These are phyloP conservation scores for Vigna trinervia DNA, from an alignment of 306 rosid species.

Conservation along the genomic window DNA sequence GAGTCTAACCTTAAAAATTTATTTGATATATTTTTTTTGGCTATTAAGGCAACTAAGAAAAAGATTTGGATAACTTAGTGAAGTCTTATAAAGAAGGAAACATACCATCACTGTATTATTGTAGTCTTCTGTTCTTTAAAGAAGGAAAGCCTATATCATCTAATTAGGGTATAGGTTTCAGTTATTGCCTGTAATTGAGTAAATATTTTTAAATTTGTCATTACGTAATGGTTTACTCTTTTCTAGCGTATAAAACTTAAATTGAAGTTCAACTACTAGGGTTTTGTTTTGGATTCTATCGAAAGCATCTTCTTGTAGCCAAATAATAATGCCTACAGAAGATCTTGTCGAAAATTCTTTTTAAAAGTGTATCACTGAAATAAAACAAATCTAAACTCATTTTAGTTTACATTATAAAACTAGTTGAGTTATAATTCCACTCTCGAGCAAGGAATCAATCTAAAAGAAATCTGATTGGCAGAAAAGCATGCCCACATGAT, in stretches of 20 bases:
- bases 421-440: neutral
- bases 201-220: too few species aligned
- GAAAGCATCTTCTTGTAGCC: slow-evolving; percentile 3
- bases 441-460: slow-evolving; percentile 39
- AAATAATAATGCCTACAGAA: neutral
- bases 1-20: too few species aligned
- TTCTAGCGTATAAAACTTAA: neutral
- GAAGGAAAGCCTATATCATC: too few species aligned
- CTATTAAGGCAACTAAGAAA: too few species aligned
- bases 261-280: neutral
- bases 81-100: too few species aligned
- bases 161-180: too few species aligned
- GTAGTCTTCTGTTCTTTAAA: too few species aligned
- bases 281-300: neutral
- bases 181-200: too few species aligned
- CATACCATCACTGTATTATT: too few species aligned
- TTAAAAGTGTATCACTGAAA: neutral
- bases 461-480: slow-evolving; percentile 45
- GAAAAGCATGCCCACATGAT: slow-evolving; percentile 44
- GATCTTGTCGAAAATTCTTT: neutral
- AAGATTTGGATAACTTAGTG: too few species aligned
- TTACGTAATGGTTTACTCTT: neutral
- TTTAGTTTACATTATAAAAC: neutral
- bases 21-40: too few species aligned
- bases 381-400: slow-evolving; percentile 14